A percentile compares a stretch with the other conserved stretches of the same genome.
phyloP scores from a whole-genome alignment of 345 rosid species.

The Kandelia obovata region DNA sequence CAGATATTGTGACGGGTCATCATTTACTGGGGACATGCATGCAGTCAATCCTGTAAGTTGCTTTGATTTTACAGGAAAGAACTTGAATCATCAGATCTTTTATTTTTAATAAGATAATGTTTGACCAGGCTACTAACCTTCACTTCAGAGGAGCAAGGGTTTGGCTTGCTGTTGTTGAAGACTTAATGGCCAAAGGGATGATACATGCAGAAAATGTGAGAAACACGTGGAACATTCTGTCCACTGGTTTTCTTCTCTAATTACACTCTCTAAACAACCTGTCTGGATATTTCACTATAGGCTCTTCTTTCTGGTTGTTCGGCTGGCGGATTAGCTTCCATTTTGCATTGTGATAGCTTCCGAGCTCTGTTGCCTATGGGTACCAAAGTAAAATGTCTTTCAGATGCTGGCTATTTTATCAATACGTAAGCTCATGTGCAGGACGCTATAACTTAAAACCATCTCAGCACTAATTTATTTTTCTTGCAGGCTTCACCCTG shows the following conservation, averaged over 20 bases:
- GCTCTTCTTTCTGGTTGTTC: conserved; percentile 95
- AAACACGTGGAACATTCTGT: not conserved
- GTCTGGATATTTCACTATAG: conserved; percentile 27
- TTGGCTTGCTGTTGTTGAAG: conserved; percentile 76
- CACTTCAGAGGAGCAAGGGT: conserved; percentile 94
- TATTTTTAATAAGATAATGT: conserved; percentile 38
- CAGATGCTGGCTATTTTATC: conserved; percentile 96
- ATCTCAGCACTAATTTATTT: not conserved
- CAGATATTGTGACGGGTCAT: conserved; percentile 90
- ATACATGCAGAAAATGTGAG: conserved; percentile 68
- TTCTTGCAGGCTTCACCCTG: conserved; percentile 2
- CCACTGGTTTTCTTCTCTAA: not conserved
- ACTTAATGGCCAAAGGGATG: conserved; percentile 81
- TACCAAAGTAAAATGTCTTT: conserved; percentile 80
- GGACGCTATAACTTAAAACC: conserved; percentile 4
- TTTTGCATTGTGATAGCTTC: conserved; percentile 89
- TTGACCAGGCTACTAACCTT: conserved; percentile 80
- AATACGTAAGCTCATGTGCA: conserved; percentile 56
- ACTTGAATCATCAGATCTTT: not conserved
- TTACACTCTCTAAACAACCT: conserved; percentile 1
- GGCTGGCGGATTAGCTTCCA: conserved; percentile 89
- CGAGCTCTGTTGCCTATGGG: conserved; percentile 60
- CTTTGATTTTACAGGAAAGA: not conserved
- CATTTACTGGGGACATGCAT: conserved; percentile 83
- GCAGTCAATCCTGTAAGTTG: conserved; percentile 64